phyloP scores from a whole-genome alignment of 345 rosid species.

The Arabidopsis arenosa region DNA sequence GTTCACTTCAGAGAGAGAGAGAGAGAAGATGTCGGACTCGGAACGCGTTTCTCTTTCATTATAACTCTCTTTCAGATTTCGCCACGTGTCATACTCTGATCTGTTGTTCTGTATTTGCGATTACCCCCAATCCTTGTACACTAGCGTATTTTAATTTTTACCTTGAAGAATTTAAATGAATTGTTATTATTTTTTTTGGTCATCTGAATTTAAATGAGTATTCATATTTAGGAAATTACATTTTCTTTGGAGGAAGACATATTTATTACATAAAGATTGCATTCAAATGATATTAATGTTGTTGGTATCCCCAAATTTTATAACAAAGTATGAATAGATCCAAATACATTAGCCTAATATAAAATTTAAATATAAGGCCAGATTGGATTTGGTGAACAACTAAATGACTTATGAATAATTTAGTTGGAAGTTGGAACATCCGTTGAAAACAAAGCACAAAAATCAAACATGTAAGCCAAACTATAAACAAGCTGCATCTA shows the following conservation, averaged over 20 bases:
- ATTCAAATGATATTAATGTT: too few relatives aligned
- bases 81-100: constrained; percentile 36
- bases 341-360: constrained; percentile 23
- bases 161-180: neutral
- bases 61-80: constrained; percentile 23
- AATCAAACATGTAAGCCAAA: constrained; percentile 31
- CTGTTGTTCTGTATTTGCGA: constrained; percentile 21
- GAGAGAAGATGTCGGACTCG: constrained; percentile 28
- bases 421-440: constrained; percentile 33
- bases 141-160: neutral
- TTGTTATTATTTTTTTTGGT: too few relatives aligned
- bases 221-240: neutral
- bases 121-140: constrained; percentile 17
- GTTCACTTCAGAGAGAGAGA: constrained; percentile 36
- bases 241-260: neutral
- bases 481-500: neutral
- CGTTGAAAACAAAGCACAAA: constrained; percentile 34
- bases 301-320: too few relatives aligned
- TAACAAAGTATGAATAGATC: neutral
- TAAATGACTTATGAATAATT: constrained; percentile 30
- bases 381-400: constrained; percentile 45
- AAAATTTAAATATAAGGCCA: neutral
- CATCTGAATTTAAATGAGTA: neutral
- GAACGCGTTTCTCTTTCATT: constrained; percentile 17
- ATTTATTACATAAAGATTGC: too few relatives aligned